Evolutionary conservation across 768 basidiomycete genomes (phyloP), one percentile per base, ranked within the genome.

Genomic region (Panaeolus papilionaceus): DNA sequence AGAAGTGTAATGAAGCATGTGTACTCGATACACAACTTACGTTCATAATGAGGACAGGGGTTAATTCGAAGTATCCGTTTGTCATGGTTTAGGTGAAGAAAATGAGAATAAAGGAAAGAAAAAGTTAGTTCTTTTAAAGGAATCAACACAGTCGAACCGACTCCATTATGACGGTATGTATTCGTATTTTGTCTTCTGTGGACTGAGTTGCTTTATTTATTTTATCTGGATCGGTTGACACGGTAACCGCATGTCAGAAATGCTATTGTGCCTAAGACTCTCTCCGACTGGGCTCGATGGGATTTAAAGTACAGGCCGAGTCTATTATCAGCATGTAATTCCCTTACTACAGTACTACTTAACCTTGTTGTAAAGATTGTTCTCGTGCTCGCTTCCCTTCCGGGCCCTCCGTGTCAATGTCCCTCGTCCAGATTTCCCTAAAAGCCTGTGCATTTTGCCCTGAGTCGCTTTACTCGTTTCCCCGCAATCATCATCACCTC

Each of bases 401-500:
- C 28, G 54, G 54, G 37, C 54, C 7, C 11, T 58, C 54, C 9
- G 54, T 58, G 54, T 28, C 54, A 33, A 58, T 33, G 28, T 14
- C 20, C 4, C 26, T 14, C 3, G 47, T 49, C 47, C 47, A 49
- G 33, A 33, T 12, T 37, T 28, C 33, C 33, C 26, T 58, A 33
- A 58, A 58, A 58, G 33, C 54, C 54, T n/a, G 54, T 58, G 54
- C 54, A 58, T 28, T 51, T 42, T 18, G 37, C 54, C 33, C 54
- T 58, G 28, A 58, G 8, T 6, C 28, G 9, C 54, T 58, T 58
- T 58, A 28, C 54, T 58, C 54, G 54, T 28, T 58, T 58, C 28
- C 40, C 33, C 40, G 45, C 62, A 45, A 67, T 40, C 66, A 49
- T 33, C 20, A 47, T 62, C 62, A 49, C 23, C 66, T 62, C 66